phyloP scores from a whole-genome alignment of 2,329 filamentous ascomycete species.

The Keithomyces neogunnii region DNA sequence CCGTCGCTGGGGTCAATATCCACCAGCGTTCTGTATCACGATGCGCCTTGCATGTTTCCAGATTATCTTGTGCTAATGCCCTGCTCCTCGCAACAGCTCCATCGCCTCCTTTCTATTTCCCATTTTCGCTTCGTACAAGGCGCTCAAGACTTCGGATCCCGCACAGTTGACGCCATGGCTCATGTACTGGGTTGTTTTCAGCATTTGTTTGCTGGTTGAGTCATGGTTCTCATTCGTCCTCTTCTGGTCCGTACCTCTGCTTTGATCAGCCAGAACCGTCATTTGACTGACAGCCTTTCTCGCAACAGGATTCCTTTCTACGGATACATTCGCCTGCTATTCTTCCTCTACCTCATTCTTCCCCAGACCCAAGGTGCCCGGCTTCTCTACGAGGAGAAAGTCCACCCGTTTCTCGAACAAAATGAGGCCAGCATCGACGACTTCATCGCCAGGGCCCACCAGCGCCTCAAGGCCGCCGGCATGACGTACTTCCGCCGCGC shows the following conservation, averaged over 20 bases:
- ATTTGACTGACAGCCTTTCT: background rate
- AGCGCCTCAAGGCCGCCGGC: constrained; percentile 67
- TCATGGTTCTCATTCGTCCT: constrained; percentile 84
- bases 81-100: constrained; percentile 49
- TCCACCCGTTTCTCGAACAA: constrained; percentile 80
- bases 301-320: constrained; percentile 78
- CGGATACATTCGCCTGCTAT: constrained; percentile 76
- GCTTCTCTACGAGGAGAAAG: constrained; percentile 71
- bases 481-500: constrained; percentile 65
- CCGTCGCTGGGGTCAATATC: no score
- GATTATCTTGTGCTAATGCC: constrained; percentile 2
- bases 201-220: constrained; percentile 72
- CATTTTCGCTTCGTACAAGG: constrained; percentile 96
- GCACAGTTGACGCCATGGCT: constrained; percentile 92
- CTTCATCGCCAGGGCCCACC: constrained; percentile 75
- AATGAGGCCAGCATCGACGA: constrained; percentile 87
- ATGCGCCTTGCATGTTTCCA: no score
- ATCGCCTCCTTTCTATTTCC: constrained; percentile 87
- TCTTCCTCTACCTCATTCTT: constrained; percentile 91
- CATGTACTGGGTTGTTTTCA: constrained; percentile 97
- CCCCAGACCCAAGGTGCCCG: constrained; percentile 93
- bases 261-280: background rate
- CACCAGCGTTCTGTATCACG: no score
- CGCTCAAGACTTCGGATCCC: constrained; percentile 84
- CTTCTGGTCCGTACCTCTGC: constrained; percentile 50